These are phyloP conservation scores for Alternaria metachromatica DNA, from an alignment of 2,329 filamentous ascomycete species.

Conservation along the genomic window DNA sequence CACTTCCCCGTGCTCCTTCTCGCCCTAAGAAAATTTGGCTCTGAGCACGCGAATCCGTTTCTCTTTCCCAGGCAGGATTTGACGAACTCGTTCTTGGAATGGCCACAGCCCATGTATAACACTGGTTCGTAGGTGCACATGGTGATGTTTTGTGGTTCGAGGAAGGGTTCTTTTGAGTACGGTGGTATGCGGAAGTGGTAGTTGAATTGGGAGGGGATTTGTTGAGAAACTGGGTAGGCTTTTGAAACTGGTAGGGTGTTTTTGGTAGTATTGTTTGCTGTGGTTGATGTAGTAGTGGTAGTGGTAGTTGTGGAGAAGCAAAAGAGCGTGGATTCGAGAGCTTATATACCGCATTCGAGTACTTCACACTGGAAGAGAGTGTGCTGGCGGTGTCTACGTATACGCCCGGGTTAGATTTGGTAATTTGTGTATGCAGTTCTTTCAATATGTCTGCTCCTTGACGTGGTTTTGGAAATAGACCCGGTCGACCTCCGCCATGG, in stretches of 20 bases:
- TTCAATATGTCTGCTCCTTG: not conserved
- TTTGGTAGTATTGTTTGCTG: not conserved
- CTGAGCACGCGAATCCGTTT: not conserved
- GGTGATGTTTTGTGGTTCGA: not conserved
- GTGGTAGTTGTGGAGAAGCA: not conserved
- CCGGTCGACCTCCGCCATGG: not conserved
- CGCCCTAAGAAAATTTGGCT: not conserved
- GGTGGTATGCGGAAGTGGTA: not conserved
- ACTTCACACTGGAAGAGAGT: not conserved
- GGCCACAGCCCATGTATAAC: not conserved
- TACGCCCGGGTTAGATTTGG: not conserved
- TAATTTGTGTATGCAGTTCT: too few relatives aligned
- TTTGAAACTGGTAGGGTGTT: not conserved
- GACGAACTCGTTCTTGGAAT: not conserved
- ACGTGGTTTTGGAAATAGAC: not conserved
- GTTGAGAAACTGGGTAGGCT: fast-evolving
- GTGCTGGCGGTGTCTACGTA: not conserved
- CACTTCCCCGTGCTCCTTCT: not conserved
- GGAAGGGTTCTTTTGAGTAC: not conserved
- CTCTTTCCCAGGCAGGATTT: not conserved
- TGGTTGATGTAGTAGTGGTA: not conserved
- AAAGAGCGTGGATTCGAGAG: not conserved
- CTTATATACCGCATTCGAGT: not conserved
- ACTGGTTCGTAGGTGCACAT: not conserved
- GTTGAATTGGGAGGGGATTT: not conserved